Base-by-base conservation (phyloP, 2,329 filamentous ascomycete genomes). In the Drechslerella stenobrocha region DNA sequence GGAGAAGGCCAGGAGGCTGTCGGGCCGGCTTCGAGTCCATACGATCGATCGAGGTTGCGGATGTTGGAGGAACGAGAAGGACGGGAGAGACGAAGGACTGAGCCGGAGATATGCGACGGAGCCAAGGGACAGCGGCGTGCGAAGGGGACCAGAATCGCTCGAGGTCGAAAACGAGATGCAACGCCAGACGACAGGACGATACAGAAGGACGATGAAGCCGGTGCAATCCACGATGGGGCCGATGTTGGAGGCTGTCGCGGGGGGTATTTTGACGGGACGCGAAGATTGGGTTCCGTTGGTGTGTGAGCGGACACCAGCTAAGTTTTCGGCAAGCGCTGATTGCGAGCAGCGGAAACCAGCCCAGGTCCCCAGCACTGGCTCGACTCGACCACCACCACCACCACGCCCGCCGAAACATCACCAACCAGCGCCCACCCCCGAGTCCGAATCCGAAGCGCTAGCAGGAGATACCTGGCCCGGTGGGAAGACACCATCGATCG, bases 251-350 rank as follows among this genome's bases (percentile, higher is more conserved):
- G 47, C 40, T 52, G 61, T 66, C 61, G 61, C 61, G 53, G 61
- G n/a, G 61, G 61, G 60, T 64, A 52, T 24, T 58, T 59, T 24
- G 50, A 53, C 44, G 52, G 34, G 51, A 66, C 61, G 61, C 61
- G 61, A 66, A 52, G 48, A 46, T 50, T 58, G 42, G 57, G 40
- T 50, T 32, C 53, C 18, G 61, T 66, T 59, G 61, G 48, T 66
- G 61, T n/a, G n/a, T 48, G 52, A 52, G 46, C 53, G 52, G 52
- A 56, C 58, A n/a, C n/a, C n/a, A 63, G 53, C 45, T 58, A 42
- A 58, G 60, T 65, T 65, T 65, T 65, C 60, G 60, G 60, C 59
- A 56, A 64, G 59, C 52, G 60, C 50, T 65, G 60, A 57, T 45
- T 58, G 56, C 53, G 23, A 18, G 52, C 22, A 18, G 6, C 9